Evolutionary conservation across 2,329 filamentous ascomycete species (phyloP).

Genomic region (Aureobasidium pullulans): DNA sequence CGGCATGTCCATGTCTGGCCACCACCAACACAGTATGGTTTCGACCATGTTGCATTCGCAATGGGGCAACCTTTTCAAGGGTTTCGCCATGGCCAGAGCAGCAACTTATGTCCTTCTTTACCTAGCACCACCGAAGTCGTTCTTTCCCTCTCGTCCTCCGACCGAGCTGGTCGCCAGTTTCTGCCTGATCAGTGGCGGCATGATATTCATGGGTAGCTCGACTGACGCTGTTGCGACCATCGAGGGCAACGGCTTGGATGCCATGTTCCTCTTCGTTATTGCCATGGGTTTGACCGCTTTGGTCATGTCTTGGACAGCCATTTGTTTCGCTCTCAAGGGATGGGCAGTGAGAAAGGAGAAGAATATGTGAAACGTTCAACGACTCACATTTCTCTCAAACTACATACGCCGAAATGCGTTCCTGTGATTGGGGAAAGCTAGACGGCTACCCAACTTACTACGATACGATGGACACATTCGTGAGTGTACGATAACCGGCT

Average conservation of each 20-base stretch:
- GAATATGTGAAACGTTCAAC: not conserved
- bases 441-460: not conserved
- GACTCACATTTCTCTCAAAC: not conserved
- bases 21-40: constrained; percentile 71
- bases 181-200: constrained; percentile 73
- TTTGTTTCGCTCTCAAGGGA: constrained; percentile 76
- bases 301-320: constrained; percentile 76
- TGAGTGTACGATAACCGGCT: not conserved
- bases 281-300: constrained; percentile 76
- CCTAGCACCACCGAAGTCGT: constrained; percentile 67
- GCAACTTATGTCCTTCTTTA: constrained; percentile 73
- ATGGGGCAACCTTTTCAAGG: constrained; percentile 77
- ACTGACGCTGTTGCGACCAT: constrained; percentile 71
- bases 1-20: constrained; percentile 87
- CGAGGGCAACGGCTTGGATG: constrained; percentile 68
- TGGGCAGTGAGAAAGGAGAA: constrained; percentile 54
- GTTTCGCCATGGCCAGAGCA: constrained; percentile 66
- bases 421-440: too few relatives aligned
- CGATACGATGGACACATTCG: not conserved
- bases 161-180: constrained; percentile 78
- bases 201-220: constrained; percentile 84
- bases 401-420: not conserved
- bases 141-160: constrained; percentile 73
- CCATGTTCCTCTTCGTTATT: constrained; percentile 90
- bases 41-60: constrained; percentile 86